Percentiles rank a stretch among this genome's conserved stretches.
Evolutionary conservation across 192 early-diverging fungal species (phyloP).

Genomic region (Polychytrium aggregatum): DNA sequence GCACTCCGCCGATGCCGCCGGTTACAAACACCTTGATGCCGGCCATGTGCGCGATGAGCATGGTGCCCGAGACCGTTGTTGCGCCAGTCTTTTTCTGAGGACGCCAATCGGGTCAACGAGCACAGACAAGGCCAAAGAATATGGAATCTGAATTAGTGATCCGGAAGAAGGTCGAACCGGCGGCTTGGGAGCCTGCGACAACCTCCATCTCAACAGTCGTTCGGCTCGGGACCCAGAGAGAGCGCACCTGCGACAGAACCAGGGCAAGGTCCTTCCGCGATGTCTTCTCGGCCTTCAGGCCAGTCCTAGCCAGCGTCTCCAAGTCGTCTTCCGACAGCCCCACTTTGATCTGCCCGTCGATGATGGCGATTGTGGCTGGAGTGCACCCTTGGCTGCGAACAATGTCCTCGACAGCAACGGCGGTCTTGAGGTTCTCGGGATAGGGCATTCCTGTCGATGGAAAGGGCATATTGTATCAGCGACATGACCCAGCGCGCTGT

Average conservation of each 20-base stretch:
- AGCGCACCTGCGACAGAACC: conserved; percentile 56
- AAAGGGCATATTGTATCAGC: background rate
- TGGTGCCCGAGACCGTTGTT: conserved; percentile 88
- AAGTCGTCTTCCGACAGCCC: conserved; percentile 58
- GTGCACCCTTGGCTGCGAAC: conserved; percentile 58
- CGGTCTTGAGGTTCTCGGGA: conserved; percentile 82
- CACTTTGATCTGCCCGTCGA: conserved; percentile 75
- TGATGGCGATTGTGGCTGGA: conserved; percentile 84
- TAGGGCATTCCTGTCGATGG: conserved; percentile 67
- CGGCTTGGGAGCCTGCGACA: too few species aligned
- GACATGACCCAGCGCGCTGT: background rate
- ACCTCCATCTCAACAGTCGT: too few species aligned
- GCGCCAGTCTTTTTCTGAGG: conserved; percentile 47
- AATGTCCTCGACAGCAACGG: conserved; percentile 65
- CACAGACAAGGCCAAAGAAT: background rate
- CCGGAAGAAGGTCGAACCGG: background rate
- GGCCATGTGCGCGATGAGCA: conserved; percentile 72
- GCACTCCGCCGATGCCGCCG: conserved; percentile 95
- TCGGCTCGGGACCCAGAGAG: too few species aligned
- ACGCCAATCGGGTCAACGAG: too few species aligned
- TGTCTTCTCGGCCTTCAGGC: conserved; percentile 57
- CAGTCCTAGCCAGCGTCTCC: conserved; percentile 47
- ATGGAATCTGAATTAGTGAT: background rate
- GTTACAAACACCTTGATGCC: conserved; percentile 91
- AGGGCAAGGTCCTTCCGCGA: conserved; percentile 74